These are phyloP conservation scores for Tuber umbilicatum DNA, from an alignment of 495 filamentous ascomycete genomes.

Conservation along the genomic window DNA sequence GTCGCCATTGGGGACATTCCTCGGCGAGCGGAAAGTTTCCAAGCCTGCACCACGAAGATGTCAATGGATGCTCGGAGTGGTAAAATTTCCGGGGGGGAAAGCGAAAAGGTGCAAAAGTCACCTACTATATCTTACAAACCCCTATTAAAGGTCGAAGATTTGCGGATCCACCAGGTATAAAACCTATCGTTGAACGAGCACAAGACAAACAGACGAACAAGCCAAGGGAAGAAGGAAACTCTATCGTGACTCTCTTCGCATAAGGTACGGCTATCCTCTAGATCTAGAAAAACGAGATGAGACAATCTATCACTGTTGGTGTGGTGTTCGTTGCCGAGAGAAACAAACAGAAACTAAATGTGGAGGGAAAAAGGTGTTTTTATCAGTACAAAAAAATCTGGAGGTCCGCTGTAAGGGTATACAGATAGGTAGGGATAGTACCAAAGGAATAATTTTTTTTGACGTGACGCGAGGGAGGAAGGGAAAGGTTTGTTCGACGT, in stretches of 20 bases:
- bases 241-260: slow-evolving; percentile 19
- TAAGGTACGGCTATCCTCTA: slow-evolving; percentile 23
- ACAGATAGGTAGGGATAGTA: slow-evolving; percentile 7
- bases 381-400: slow-evolving; percentile 6
- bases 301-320: neutral
- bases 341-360: slow-evolving; percentile 20
- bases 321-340: neutral
- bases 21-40: neutral
- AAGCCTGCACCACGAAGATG: slow-evolving; percentile 18
- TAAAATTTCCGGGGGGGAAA: neutral
- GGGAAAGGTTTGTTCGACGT: slow-evolving; percentile 5
- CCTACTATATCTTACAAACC: slow-evolving; percentile 22
- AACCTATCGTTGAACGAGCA: neutral
- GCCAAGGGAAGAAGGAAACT: slow-evolving; percentile 16
- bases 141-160: slow-evolving; percentile 13
- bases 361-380: slow-evolving; percentile 20
- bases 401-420: slow-evolving; percentile 12
- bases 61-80: neutral
- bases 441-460: neutral
- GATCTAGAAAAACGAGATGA: slow-evolving; percentile 12
- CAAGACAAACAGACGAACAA: neutral
- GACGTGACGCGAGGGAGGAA: neutral
- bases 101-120: slow-evolving; percentile 24
- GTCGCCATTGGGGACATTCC: slow-evolving; percentile 23
- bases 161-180: neutral